These are phyloP conservation scores for Coix lacrymajobi DNA, from an alignment of 176 grass and related monocot genomes.

Conservation along the genomic window DNA sequence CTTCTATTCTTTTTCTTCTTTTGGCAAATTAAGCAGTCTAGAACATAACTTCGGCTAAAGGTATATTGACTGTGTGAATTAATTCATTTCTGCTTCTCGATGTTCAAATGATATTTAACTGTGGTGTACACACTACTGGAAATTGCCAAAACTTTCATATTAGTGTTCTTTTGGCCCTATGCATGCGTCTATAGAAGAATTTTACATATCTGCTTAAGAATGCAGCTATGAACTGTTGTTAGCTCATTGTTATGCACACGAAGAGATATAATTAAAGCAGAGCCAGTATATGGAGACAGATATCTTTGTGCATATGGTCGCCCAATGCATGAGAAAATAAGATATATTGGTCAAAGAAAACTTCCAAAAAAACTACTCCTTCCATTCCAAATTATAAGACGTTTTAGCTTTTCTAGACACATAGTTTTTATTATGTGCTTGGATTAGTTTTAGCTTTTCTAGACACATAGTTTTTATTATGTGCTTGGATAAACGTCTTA, in stretches of 20 bases:
- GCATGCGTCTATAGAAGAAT: background rate
- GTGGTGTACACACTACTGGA: background rate
- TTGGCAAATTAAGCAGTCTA: background rate
- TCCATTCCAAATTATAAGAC: too few species aligned
- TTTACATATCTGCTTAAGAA: background rate
- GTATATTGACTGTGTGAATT: constrained; percentile 6
- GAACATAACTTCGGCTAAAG: background rate
- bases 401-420: too few species aligned
- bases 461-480: too few species aligned
- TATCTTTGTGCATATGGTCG: background rate
- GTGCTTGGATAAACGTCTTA: too few species aligned
- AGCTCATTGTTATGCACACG: constrained; percentile 1
- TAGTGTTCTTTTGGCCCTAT: background rate
- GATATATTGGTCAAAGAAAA: constrained; percentile 25
- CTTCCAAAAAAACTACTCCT: constrained; percentile 14
- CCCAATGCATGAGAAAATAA: background rate
- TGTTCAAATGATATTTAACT: constrained; percentile 10
- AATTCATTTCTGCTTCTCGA: background rate
- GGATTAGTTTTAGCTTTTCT: too few species aligned
- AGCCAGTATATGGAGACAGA: background rate
- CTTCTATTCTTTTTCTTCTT: background rate
- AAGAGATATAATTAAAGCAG: background rate
- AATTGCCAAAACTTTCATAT: constrained; percentile 3
- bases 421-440: too few species aligned
- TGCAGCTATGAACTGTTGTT: background rate